These are phyloP conservation scores for Yamadazyma olivae DNA, from an alignment of 805 yeast genomes.

Conservation along the genomic window DNA sequence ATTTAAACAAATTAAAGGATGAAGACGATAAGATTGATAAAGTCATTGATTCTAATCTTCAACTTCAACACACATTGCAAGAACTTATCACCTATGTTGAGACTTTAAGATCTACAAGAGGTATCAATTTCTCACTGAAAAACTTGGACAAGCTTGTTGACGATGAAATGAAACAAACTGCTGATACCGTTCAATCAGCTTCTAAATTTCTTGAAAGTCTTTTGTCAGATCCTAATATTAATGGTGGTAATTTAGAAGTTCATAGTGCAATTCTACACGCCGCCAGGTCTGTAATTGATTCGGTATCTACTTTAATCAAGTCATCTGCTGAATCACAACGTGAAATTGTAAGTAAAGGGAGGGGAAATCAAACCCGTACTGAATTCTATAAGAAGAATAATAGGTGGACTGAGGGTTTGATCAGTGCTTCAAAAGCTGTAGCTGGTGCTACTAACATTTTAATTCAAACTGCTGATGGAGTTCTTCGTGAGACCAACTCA, in stretches of 20 bases:
- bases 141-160: constrained; percentile 73
- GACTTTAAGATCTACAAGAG: constrained; percentile 37
- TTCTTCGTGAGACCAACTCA: constrained; percentile 56
- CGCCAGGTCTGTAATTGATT: constrained; percentile 76
- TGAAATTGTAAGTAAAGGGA: constrained; percentile 73
- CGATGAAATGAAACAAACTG: constrained; percentile 69
- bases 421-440: constrained; percentile 85
- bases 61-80: constrained; percentile 70
- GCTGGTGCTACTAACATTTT: constrained; percentile 80
- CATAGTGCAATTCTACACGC: constrained; percentile 76
- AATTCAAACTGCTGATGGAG: constrained; percentile 85
- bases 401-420: constrained; percentile 91
- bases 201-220: constrained; percentile 55
- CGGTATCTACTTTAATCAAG: constrained; percentile 66
- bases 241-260: constrained; percentile 60
- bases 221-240: constrained; percentile 49
- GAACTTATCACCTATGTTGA: constrained; percentile 55
- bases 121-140: constrained; percentile 30
- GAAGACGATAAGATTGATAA: constrained; percentile 69
- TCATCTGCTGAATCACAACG: constrained; percentile 79
- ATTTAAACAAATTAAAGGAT: constrained; percentile 46
- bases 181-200: constrained; percentile 65
- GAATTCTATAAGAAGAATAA: constrained; percentile 84
- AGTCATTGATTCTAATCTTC: constrained; percentile 72
- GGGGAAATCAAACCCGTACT: constrained; percentile 61